Evolutionary conservation across 1,284 basidiomycete species (phyloP), one percentile per base, ranked within the genome.

Genomic region (Stereum hirsutum): DNA sequence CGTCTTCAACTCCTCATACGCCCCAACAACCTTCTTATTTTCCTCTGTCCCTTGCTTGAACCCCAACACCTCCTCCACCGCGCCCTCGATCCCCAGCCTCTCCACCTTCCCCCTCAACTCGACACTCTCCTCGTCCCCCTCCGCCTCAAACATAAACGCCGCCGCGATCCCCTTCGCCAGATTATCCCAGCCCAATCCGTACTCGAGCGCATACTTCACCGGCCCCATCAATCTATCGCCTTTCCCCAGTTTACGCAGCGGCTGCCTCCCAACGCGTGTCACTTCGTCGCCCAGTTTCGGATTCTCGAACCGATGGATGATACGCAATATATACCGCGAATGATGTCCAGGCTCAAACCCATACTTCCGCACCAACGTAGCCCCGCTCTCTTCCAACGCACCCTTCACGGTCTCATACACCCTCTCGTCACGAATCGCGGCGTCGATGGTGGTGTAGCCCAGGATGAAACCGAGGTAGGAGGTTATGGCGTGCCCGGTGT

Each of bases 391-490:
- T 39, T 49, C 28, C 27, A 57, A 53, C 17, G 58, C 59, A 19
- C 45, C 47, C 6, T 46, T 51, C 14, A 59, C 52, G 38, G 50
- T 46, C 19, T 41, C 30, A 17, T 39, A 30, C 40, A 59, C 50
- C n/a, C 52, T 50, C 6, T 38, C 8, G 48, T 59, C 55, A 3
- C 34, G 47, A 27, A 59, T 56, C 28, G 59, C 57, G n/a, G 49
- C 51, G 48, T 60, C 57, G 48, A 66, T 60, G 20, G 60, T 63
- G 36, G 23, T 21, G 28, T 54, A 44, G 38, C 54, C 56, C 35
- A 56, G 47, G 40, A 63, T 51, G 50, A 57, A 55, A 20, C 65
- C 65, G 39, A 68, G 60, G 54, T 66, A 68, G 4, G 63, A 63
- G 32, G 55, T 51, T 44, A 61, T 61, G 6, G 63, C 63, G 51